Conservation (phyloP, 345 rosid species). For the Toxicodendron radicans region DNA sequence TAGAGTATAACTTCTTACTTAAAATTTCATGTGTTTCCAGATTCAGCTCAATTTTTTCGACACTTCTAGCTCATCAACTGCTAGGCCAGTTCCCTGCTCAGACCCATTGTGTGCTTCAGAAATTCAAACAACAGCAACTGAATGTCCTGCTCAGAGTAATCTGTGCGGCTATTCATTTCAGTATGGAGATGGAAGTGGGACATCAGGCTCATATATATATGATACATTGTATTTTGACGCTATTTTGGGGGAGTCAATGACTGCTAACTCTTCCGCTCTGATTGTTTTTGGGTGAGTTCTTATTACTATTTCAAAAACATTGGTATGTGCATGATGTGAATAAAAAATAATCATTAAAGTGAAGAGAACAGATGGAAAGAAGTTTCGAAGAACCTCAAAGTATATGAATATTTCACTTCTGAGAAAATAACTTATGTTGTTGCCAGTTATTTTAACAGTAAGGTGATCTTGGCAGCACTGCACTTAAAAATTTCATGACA, state of each 20-base stretch:
- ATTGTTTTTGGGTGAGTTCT: slow-evolving; percentile 78
- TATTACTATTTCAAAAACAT: slow-evolving; percentile 4
- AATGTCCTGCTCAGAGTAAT: slow-evolving; percentile 62
- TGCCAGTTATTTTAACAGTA: neutral
- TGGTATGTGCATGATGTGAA: neutral
- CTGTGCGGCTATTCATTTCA: slow-evolving; percentile 83
- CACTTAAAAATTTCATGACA: neutral
- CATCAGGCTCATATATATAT: slow-evolving; percentile 78
- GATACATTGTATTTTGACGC: slow-evolving; percentile 74
- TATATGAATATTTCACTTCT: neutral
- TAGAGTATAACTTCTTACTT: slow-evolving; percentile 19
- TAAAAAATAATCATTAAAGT: too few relatives aligned
- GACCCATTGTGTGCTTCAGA: slow-evolving; percentile 50
- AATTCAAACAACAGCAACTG: slow-evolving; percentile 61
- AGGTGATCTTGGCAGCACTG: neutral
- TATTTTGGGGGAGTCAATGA: slow-evolving; percentile 58
- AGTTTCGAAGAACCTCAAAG: neutral
- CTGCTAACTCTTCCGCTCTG: slow-evolving; percentile 80
- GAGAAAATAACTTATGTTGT: neutral
- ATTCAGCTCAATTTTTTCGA: slow-evolving; percentile 78
- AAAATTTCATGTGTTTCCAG: slow-evolving; percentile 39
- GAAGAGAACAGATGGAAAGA: neutral
- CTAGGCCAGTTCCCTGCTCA: slow-evolving; percentile 59
- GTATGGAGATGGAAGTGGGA: slow-evolving; percentile 96
- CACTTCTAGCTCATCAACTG: slow-evolving; percentile 61